These are phyloP conservation scores for Paecilomyces sp. DNA, from an alignment of 2,329 filamentous ascomycete genomes.

Conservation along the genomic window DNA sequence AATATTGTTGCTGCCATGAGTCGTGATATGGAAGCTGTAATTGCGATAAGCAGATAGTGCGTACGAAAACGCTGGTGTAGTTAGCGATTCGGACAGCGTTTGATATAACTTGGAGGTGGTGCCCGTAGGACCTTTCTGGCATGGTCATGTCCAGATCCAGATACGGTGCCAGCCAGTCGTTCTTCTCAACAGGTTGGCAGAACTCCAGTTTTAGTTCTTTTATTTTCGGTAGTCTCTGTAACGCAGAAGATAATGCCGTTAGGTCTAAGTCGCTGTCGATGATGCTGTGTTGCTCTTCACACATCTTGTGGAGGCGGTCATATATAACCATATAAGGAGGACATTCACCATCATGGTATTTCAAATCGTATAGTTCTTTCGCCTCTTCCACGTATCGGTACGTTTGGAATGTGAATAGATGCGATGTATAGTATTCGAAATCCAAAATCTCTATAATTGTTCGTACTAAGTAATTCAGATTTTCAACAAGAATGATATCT, in stretches of 20 bases:
- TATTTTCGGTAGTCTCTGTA: not conserved
- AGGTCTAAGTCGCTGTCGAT: not conserved
- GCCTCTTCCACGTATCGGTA: slow-evolving; percentile 7
- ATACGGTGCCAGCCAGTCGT: not conserved
- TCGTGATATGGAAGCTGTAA: not conserved
- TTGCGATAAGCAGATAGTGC: not conserved
- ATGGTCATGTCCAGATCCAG: slow-evolving; percentile 1
- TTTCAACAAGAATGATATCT: not conserved
- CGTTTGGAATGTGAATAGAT: not conserved
- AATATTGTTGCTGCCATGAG: not conserved
- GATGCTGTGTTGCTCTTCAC: not conserved
- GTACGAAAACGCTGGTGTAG: not conserved
- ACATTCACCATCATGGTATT: not conserved
- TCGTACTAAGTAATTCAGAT: not conserved
- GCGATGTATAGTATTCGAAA: not conserved
- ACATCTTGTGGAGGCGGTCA: not conserved
- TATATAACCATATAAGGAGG: slow-evolving; percentile 1
- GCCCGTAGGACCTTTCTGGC: not conserved
- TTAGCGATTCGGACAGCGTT: not conserved
- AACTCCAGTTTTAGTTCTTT: not conserved
- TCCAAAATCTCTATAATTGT: not conserved
- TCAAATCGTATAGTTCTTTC: not conserved
- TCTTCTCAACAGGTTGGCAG: not conserved
- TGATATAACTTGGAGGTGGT: not conserved
- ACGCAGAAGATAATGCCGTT: not conserved